Evolutionary conservation across 2,329 filamentous ascomycete genomes (phyloP), one percentile per base, ranked within the genome.

Genomic region (Tolypocladium cylindrosporum): DNA sequence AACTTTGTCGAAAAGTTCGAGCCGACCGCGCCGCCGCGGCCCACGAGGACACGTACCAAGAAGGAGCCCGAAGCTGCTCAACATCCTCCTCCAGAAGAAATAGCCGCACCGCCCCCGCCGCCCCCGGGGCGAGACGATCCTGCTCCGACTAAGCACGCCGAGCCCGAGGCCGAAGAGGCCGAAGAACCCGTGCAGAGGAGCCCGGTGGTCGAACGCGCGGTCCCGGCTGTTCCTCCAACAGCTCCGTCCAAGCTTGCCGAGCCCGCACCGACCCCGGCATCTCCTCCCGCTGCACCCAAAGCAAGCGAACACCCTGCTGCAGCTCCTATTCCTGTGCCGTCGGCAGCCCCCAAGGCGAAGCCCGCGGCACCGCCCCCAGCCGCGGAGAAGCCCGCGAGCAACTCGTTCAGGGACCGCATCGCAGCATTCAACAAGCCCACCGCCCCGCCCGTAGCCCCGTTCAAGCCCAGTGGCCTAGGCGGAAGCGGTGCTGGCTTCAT

Each of bases 1-100:
- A 99, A 97, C 76, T 99, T 99, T 71, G 94, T 99, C 68, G 94
- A 99, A 74, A 91, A 88, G 75, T 95, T 91, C 74, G 93, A 97
- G 72, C 94, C 94, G 42, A 88, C 86, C 58, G 88, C 93, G 62
- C 94, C 94, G 60, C 91, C 92, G 60, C 86, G 94, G 59, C 94
- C 94, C 59, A 82, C 84, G 62, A 86, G 94, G 67, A 79, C 84
- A 19, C 86, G 90, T 64, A 75, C 82, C 56, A 92, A 88, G 77
- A 89, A 85, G 69, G 72, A 74, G 40, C 62, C 68, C 34, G 70
- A 73, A 57, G 66, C 69, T 61, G 63, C 71, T 56, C 66, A 69
- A 27, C 67, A 72, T 42, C 66, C 75, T 57, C 73, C 71, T 36
- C 67, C 75, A 58, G 74, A 70, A 52, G 66, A 64, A 14, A 54